A percentile compares a stretch with the other conserved stretches of the same genome.
These are phyloP conservation scores for Psidium guajava DNA, from an alignment of 345 rosid species.

Conservation along the genomic window DNA sequence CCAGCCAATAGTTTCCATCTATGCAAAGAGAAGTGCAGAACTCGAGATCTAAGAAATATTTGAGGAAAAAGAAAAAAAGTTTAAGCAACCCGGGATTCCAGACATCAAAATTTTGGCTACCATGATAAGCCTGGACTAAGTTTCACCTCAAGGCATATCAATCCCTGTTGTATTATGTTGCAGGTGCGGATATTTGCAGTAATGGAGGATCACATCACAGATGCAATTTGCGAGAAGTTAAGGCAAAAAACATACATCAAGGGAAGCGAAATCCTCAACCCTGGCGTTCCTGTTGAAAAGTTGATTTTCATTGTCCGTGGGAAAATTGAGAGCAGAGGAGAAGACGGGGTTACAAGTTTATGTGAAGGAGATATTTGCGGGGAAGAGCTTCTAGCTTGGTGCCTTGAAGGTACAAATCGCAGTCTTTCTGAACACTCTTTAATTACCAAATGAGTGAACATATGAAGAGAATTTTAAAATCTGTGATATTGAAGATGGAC, in stretches of 20 bases:
- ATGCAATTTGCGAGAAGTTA: slow-evolving; percentile 64
- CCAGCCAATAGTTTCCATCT: neutral
- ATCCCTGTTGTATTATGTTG: neutral
- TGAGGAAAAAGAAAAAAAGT: neutral
- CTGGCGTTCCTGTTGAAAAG: slow-evolving; percentile 51
- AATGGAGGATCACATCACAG: slow-evolving; percentile 67
- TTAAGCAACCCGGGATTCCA: neutral
- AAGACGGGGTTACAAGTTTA: slow-evolving; percentile 35
- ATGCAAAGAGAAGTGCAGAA: neutral
- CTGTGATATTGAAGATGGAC: slow-evolving; percentile 34
- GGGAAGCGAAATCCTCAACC: slow-evolving; percentile 47
- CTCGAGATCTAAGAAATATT: neutral
- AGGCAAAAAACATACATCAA: slow-evolving; percentile 57
- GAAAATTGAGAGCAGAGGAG: slow-evolving; percentile 56
- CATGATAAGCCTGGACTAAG: neutral
- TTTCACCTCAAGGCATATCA: neutral
- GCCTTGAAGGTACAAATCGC: slow-evolving; percentile 30
- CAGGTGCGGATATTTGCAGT: slow-evolving; percentile 68
- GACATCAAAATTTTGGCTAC: neutral
- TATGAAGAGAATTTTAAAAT: neutral
- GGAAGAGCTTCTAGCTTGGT: slow-evolving; percentile 89
- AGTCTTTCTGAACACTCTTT: neutral
- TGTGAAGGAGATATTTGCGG: slow-evolving; percentile 72
- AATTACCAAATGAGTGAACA: neutral
- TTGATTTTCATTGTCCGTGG: slow-evolving; percentile 89